Conservation (phyloP, 176 grass and related monocot genomes). For the Cenchrus purpureus region DNA sequence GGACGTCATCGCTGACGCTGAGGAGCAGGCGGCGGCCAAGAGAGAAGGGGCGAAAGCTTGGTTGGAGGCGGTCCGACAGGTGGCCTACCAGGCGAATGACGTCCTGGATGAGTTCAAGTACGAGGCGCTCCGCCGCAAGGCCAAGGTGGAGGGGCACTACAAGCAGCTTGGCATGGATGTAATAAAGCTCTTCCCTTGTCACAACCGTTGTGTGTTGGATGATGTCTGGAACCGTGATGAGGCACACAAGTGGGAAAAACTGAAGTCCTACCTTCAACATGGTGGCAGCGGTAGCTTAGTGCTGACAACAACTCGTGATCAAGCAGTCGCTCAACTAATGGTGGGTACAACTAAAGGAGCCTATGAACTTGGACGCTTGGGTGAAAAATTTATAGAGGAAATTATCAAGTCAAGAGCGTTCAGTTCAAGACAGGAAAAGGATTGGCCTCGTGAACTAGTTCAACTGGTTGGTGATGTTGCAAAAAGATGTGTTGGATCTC, state of each 20-base stretch:
- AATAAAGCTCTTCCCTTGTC: not conserved
- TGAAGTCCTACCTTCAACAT: not conserved
- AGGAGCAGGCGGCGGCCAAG: not conserved
- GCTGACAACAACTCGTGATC: not conserved
- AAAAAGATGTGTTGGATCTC: not conserved
- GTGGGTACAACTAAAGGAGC: not conserved
- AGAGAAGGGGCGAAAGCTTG: not conserved
- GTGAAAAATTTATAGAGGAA: not conserved
- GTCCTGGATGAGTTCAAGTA: not conserved
- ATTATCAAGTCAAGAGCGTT: not conserved
- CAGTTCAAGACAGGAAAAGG: not conserved
- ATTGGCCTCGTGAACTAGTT: not conserved
- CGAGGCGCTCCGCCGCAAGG: not conserved
- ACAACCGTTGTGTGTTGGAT: not conserved
- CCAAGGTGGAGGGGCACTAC: not conserved
- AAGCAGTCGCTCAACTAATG: not conserved
- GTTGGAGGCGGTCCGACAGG: not conserved
- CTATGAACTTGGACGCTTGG: not conserved
- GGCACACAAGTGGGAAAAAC: not conserved
- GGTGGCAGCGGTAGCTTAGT: not conserved
- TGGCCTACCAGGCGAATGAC: not conserved
- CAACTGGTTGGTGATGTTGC: not conserved
- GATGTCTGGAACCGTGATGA: constrained; percentile 9
- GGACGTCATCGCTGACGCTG: not conserved
- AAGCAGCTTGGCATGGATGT: not conserved